A percentile compares a stretch with the other conserved stretches of the same genome.
Conservation (phyloP, 2,329 filamentous ascomycete species). For the Tolypocladium cylindrosporum region DNA sequence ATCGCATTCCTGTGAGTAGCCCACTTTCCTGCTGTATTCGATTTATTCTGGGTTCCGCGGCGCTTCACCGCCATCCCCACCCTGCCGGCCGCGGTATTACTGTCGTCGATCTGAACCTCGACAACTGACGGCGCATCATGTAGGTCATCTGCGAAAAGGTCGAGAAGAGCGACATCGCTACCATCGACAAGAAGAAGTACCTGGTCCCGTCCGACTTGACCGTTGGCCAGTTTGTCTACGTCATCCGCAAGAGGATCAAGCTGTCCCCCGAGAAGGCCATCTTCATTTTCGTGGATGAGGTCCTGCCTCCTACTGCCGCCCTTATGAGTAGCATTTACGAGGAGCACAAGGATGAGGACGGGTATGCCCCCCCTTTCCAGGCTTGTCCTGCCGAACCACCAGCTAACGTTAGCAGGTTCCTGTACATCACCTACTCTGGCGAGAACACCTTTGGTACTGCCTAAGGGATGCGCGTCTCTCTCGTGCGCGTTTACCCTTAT, state of each 20-base stretch:
- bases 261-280: constrained; percentile 98
- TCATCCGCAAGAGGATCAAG: constrained; percentile 99
- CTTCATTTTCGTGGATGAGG: constrained; percentile 99
- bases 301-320: constrained; percentile 88
- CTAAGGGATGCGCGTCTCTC: constrained; percentile 7
- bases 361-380: constrained; percentile 29
- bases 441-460: constrained; percentile 88
- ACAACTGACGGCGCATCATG: constrained; percentile 2
- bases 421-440: constrained; percentile 99
- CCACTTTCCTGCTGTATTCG: background rate
- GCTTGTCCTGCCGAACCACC: background rate
- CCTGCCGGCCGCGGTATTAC: too few relatives aligned
- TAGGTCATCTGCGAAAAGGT: constrained; percentile 99
- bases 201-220: constrained; percentile 95
- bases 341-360: constrained; percentile 85
- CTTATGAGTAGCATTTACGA: constrained; percentile 99
- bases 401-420: constrained; percentile 49
- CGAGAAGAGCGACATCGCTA: constrained; percentile 97
- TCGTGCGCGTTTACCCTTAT: background rate
- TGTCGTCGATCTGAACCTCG: background rate
- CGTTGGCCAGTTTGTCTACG: constrained; percentile 98
- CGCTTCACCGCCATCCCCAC: background rate
- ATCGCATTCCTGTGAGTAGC: constrained; percentile 85
- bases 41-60: too few relatives aligned
- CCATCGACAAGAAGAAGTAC: constrained; percentile 99